phyloP scores from a whole-genome alignment of 2,329 filamentous ascomycete genomes.

The Aspergillus uvarum region DNA sequence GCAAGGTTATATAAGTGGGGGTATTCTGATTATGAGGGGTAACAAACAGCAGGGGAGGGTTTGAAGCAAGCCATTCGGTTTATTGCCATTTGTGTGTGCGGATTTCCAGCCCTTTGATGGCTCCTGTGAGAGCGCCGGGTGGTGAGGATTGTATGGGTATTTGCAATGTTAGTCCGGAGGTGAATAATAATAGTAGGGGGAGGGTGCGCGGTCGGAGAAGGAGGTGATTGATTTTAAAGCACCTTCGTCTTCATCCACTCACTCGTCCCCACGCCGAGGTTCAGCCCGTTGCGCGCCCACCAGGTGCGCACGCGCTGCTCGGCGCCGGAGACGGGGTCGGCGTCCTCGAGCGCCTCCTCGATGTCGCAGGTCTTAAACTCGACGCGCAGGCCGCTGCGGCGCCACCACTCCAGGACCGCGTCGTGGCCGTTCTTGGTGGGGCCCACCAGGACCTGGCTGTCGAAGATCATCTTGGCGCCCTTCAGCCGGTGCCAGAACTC shows the following conservation, averaged over 20 bases:
- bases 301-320: conserved; percentile 74
- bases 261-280: conserved; percentile 76
- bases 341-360: conserved; percentile 89
- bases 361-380: conserved; percentile 96
- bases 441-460: conserved; percentile 78
- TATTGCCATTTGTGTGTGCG: no score
- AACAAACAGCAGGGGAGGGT: no score
- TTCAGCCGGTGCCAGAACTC: conserved; percentile 77
- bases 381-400: conserved; percentile 67
- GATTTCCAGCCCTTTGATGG: no score
- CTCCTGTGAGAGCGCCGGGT: no score
- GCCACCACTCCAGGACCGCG: conserved; percentile 90
- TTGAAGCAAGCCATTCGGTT: no score
- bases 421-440: conserved; percentile 86
- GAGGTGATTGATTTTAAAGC: conserved; percentile 45
- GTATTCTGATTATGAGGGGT: no score
- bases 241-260: conserved; percentile 87
- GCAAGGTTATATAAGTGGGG: no score
- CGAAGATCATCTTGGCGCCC: conserved; percentile 75
- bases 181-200: no score
- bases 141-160: no score
- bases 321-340: conserved; percentile 61
- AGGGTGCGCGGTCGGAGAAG: no score
- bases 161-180: no score
- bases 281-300: conserved; percentile 85